Evolutionary conservation across 2,329 filamentous ascomycete species (phyloP).

Genomic region (Exophiala xenobiotica): DNA sequence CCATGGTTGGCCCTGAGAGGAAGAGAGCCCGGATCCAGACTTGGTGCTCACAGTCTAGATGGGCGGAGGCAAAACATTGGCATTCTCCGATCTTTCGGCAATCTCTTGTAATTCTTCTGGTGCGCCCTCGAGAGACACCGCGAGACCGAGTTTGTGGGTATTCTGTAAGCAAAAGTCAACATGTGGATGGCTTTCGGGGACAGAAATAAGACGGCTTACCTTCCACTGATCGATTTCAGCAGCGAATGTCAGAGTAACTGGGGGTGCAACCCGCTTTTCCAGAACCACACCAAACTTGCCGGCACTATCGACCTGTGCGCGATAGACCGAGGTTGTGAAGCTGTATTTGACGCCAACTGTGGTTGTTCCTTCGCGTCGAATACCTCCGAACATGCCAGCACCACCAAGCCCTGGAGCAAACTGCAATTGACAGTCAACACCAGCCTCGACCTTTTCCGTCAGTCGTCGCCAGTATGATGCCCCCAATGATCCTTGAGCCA

Average conservation of each 20-base stretch:
- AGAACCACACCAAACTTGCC: slow-evolving; percentile 90
- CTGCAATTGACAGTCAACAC: slow-evolving; percentile 89
- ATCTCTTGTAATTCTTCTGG: slow-evolving; percentile 79
- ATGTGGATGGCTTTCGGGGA: neutral
- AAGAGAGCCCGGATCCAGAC: neutral
- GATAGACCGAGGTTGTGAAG: slow-evolving; percentile 92
- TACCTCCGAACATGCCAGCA: slow-evolving; percentile 68
- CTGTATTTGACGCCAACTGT: slow-evolving; percentile 97
- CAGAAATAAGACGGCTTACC: slow-evolving; percentile 58
- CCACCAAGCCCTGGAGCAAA: slow-evolving; percentile 64
- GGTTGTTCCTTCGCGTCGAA: slow-evolving; percentile 83
- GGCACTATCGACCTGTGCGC: slow-evolving; percentile 91
- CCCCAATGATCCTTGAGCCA: slow-evolving; percentile 83
- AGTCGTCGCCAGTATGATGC: slow-evolving; percentile 91
- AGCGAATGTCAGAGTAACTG: slow-evolving; percentile 90
- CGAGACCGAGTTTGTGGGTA: slow-evolving; percentile 90
- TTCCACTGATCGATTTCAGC: slow-evolving; percentile 95
- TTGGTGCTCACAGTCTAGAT: slow-evolving; percentile 39
- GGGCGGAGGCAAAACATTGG: slow-evolving; percentile 42
- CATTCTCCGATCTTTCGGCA: slow-evolving; percentile 41
- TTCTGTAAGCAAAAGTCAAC: slow-evolving; percentile 57
- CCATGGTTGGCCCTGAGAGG: no score
- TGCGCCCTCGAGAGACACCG: slow-evolving; percentile 84
- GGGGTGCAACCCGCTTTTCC: slow-evolving; percentile 92
- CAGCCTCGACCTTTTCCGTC: slow-evolving; percentile 93